A percentile compares a stretch with the other conserved stretches of the same genome.
These are phyloP conservation scores for Graphilbum fragrans DNA, from an alignment of 2,329 filamentous ascomycete species.

Conservation along the genomic window DNA sequence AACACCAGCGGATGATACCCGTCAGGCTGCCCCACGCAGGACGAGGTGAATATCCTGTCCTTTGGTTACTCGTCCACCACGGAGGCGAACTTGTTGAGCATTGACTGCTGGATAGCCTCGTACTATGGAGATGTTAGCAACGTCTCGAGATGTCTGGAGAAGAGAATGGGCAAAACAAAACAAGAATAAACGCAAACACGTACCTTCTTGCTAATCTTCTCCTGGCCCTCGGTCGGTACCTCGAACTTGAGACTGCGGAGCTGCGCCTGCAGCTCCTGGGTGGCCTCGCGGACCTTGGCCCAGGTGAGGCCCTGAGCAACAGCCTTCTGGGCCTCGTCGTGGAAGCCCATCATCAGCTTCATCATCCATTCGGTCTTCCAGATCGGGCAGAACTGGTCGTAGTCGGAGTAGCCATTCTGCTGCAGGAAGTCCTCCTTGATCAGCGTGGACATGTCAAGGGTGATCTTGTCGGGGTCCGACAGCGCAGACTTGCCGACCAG, in stretches of 20 bases:
- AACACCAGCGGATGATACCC: too few species aligned
- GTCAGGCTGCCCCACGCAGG: too few species aligned
- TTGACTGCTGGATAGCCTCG: slow-evolving; percentile 77
- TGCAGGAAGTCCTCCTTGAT: slow-evolving; percentile 98
- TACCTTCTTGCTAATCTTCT: slow-evolving; percentile 72
- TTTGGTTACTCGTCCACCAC: slow-evolving; percentile 93
- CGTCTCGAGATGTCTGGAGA: slow-evolving; percentile 24
- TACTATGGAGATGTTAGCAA: slow-evolving; percentile 48
- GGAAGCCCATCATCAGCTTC: slow-evolving; percentile 97
- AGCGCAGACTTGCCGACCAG: slow-evolving; percentile 94
- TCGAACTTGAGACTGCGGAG: slow-evolving; percentile 96
- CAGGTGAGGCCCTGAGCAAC: slow-evolving; percentile 83
- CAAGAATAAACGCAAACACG: neutral
- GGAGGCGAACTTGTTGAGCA: slow-evolving; percentile 95
- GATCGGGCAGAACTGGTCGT: slow-evolving; percentile 97
- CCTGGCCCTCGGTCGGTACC: slow-evolving; percentile 73
- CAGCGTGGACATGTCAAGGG: slow-evolving; percentile 77
- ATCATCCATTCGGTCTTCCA: slow-evolving; percentile 99
- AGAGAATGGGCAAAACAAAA: neutral
- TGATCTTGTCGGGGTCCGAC: slow-evolving; percentile 97
- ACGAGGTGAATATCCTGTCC: too few species aligned
- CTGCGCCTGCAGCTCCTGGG: slow-evolving; percentile 70
- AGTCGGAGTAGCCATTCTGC: slow-evolving; percentile 98
- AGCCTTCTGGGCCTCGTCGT: slow-evolving; percentile 95
- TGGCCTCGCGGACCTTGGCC: slow-evolving; percentile 86